Percentiles rank a stretch among this genome's conserved stretches.
These are phyloP conservation scores for Heritiera littoralis DNA, from an alignment of 345 rosid genomes.

Conservation along the genomic window DNA sequence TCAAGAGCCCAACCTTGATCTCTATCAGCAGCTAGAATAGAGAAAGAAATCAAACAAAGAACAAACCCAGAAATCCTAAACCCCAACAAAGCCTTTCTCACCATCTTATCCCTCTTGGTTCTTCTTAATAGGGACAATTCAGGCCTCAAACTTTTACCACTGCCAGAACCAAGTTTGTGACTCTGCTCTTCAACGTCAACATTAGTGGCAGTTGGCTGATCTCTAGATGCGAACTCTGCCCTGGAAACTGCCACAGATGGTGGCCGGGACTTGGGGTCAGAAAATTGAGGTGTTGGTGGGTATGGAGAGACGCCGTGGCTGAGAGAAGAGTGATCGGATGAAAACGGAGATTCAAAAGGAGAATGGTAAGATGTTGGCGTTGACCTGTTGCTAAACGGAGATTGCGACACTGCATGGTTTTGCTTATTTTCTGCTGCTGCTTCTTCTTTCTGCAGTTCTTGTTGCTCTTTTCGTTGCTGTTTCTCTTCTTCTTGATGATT, in stretches of 20 bases:
- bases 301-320: conserved; percentile 47
- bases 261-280: conserved; percentile 13
- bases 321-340: conserved; percentile 38
- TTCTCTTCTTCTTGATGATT: background rate
- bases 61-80: conserved; percentile 62
- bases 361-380: conserved; percentile 29
- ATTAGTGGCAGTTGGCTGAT: conserved; percentile 20
- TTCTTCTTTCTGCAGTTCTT: background rate
- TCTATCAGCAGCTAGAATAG: conserved; percentile 77
- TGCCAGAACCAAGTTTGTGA: conserved; percentile 29
- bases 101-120: conserved; percentile 41
- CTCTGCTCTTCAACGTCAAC: conserved; percentile 31
- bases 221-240: conserved; percentile 27
- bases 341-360: conserved; percentile 41
- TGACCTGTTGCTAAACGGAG: background rate
- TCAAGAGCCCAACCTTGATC: conserved; percentile 89
- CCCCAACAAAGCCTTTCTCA: conserved; percentile 53
- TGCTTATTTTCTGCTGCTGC: background rate
- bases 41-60: conserved; percentile 69
- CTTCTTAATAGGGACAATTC: conserved; percentile 50
- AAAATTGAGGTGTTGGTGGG: conserved; percentile 22
- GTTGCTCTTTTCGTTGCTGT: background rate
- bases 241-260: conserved; percentile 23
- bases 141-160: conserved; percentile 41
- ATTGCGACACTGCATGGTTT: background rate